Evolutionary conservation across 2,329 filamentous ascomycete genomes (phyloP).

Genomic region (Phaeophleospora eucalypticola): DNA sequence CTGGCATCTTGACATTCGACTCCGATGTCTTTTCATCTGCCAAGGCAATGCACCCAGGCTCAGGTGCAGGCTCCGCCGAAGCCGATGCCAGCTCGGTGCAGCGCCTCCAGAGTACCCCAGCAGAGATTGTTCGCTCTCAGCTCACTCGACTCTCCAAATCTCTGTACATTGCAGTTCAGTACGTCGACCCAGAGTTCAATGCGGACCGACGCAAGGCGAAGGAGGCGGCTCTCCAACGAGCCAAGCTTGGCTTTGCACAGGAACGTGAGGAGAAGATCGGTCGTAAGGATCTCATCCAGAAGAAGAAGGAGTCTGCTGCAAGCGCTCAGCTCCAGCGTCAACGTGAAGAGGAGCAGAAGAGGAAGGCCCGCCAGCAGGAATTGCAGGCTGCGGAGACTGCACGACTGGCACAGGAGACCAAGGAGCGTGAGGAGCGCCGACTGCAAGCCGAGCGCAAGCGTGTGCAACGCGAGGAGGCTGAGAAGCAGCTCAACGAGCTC

Average conservation of each 20-base stretch:
- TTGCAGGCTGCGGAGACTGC: constrained; percentile 85
- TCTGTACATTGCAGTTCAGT: constrained; percentile 89
- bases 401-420: constrained; percentile 86
- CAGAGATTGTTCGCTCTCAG: constrained; percentile 94
- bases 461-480: constrained; percentile 52
- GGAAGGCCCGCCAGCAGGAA: constrained; percentile 80
- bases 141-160: constrained; percentile 87
- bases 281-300: constrained; percentile 86
- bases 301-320: constrained; percentile 94
- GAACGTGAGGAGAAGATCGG: constrained; percentile 83
- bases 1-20: constrained; percentile 92
- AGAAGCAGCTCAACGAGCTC: constrained; percentile 91
- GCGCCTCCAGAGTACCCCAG: constrained; percentile 93
- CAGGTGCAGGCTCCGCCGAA: constrained; percentile 81
- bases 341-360: constrained; percentile 85
- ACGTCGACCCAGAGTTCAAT: constrained; percentile 87
- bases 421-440: constrained; percentile 81
- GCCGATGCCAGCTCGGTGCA: constrained; percentile 80
- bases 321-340: constrained; percentile 83
- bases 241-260: constrained; percentile 82
- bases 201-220: constrained; percentile 75
- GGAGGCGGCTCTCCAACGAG: constrained; percentile 72
- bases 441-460: constrained; percentile 83
- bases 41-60: constrained; percentile 84
- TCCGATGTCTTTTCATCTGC: constrained; percentile 97